Evolutionary conservation across 2,329 filamentous ascomycete genomes (phyloP), one percentile per base, ranked within the genome.

Genomic region (Sphaerulina musiva): DNA sequence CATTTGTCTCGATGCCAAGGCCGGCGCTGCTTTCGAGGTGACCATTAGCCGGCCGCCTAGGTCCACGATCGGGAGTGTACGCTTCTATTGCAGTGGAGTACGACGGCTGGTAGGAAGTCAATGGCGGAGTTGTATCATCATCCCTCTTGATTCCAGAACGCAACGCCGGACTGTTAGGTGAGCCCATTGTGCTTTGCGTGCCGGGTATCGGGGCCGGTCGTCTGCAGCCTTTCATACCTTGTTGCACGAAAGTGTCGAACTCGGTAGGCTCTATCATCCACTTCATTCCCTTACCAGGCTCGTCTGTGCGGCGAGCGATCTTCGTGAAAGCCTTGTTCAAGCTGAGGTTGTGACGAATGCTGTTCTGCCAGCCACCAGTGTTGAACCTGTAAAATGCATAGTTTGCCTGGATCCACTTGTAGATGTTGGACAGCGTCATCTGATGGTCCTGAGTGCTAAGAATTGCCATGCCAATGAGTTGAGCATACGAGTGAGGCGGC

Each of bases 241-340:
- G 88, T 68, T 87, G 87, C 56, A 89, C 80, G 77, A 96, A 95
- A 50, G 95, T 92, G 14, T 96, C 89, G 46, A 86, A 84, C 60
- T 85, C 81, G 59, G 95, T 88, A 1, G 87, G 80, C 3, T 89
- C 84, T 66, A 98, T 91, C 71, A 92, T 89, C 93, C 93, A 98
- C 69, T 97, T 97, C 90, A 96, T 97, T 29, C 93, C 93, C 70
- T 98, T 98, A 10, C 93, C 93, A 20, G 93, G 93, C 69, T 98
- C 93, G 63, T 97, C 89, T 0, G 90, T 95, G 12, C 88, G 85
- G 45, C 93, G 85, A 2, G 93, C 87, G 7, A 95, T 87, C 71
- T 98, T 98, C 64, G 90, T 85, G 66, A 98, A 98, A 0, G 86
- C 84, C 69, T 96, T 95, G 71, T 95, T 97, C 41, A 98, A 74